Conservation (phyloP, 257 asterid species). For the Scutellaria barbata region DNA sequence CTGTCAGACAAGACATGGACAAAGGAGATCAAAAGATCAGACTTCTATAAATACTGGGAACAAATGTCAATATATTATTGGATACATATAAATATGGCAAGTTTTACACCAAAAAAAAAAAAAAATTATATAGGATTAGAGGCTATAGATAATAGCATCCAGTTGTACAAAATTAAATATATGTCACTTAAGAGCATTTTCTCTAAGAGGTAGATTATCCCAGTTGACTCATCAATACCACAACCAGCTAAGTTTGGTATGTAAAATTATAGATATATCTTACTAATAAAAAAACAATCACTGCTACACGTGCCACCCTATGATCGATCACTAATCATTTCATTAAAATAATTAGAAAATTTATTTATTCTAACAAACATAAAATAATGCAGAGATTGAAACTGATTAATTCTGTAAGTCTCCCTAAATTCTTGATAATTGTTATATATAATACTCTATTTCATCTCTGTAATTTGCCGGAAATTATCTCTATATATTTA, state of each 20-base stretch:
- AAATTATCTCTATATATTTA: too few relatives aligned
- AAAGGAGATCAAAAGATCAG: constrained; percentile 31
- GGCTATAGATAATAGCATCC: constrained; percentile 7
- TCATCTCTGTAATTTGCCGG: too few relatives aligned
- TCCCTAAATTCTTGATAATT: too few relatives aligned
- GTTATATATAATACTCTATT: too few relatives aligned
- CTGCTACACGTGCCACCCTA: too few relatives aligned
- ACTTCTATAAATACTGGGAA: constrained; percentile 24
- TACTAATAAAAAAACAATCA: too few relatives aligned
- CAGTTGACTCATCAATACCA: constrained; percentile 24
- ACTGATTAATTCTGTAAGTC: too few relatives aligned
- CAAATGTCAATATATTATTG: neutral
- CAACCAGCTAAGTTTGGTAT: constrained; percentile 6
- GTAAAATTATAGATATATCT: neutral
- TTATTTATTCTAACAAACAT: too few relatives aligned
- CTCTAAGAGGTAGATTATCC: constrained; percentile 1
- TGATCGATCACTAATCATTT: too few relatives aligned
- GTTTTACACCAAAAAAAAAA: neutral
- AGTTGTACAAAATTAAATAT: neutral
- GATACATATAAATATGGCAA: constrained; percentile 10
- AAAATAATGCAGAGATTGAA: too few relatives aligned
- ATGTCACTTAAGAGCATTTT: constrained; percentile 24
- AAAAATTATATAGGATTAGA: neutral
- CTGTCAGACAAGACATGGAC: constrained; percentile 47
- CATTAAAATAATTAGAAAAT: too few relatives aligned